Evolutionary conservation across 139 green algal species (phyloP), one percentile per base, ranked within the genome.

Genomic region (Tetradesmus obliquus): DNA sequence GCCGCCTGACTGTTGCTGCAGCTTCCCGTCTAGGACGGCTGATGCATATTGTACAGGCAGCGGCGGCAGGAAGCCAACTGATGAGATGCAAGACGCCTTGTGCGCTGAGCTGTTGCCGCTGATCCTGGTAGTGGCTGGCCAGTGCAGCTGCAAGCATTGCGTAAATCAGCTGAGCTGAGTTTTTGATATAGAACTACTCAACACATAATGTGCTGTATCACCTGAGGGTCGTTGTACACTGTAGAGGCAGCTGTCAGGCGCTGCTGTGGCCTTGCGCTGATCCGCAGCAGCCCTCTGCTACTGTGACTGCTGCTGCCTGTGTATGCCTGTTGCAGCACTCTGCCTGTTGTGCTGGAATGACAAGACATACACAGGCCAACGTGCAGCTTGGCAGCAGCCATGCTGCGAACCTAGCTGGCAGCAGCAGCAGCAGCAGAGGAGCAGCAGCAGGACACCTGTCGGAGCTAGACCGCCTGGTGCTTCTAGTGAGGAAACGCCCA

Each of bases 141-240:
- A 7, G 57, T 66, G 8, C 57, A 9, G 57, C 57, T 66, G 57
- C 57, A 66, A 66, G 57, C 32, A 45, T 45, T 45, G 32, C 32
- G 32, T 45, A 45, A 45, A 45, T 45, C 32, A 45, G 32, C 32
- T 45, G 32, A 45, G 32, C 32, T 45, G 32, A 45, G 32, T 45
- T 0, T 1, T 45, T 0, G 0, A 45, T 24, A 24, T 76, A 76
- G 5, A 17, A 24, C 17, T 76, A 24, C 66, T 76, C 32, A 45
- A 45, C 32, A 45, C 32, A 45, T 45, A 45, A 45, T 45, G 32
- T 45, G 32, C 32, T 45, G 32, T 45, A 45, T 76, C 51, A 88
- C 84, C 58, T 88, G 84, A 24, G 84, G 84, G 10, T 88, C 84
- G 53, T 51, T 51, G 54, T 88, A 88, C 20, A 79, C 84, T 5